These are phyloP conservation scores for Calycina herbarum DNA, from an alignment of 2,329 filamentous ascomycete species.

Conservation along the genomic window DNA sequence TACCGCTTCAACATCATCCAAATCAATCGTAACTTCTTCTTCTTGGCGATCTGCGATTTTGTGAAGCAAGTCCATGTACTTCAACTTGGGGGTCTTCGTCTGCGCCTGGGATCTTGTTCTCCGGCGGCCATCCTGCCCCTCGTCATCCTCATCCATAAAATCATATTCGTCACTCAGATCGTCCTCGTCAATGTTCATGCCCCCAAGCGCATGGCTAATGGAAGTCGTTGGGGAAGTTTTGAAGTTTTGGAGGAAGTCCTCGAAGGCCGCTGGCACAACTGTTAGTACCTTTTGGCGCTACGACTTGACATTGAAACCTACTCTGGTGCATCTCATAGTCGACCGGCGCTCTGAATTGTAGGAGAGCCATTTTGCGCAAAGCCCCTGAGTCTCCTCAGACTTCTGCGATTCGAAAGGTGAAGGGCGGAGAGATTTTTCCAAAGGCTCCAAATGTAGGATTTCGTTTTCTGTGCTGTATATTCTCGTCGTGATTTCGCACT, in stretches of 20 bases:
- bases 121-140: slow-evolving; percentile 44
- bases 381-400: slow-evolving; percentile 19
- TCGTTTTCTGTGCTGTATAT: not conserved
- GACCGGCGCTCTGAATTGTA: slow-evolving; percentile 74
- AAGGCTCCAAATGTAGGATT: not conserved
- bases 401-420: not conserved
- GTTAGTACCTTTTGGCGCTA: slow-evolving; percentile 15
- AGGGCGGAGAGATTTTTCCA: not conserved
- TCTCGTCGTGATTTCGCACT: not conserved
- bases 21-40: slow-evolving; percentile 78
- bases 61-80: slow-evolving; percentile 87
- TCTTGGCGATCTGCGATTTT: slow-evolving; percentile 78
- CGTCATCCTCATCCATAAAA: slow-evolving; percentile 80
- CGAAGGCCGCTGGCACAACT: slow-evolving; percentile 65
- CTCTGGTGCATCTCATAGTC: slow-evolving; percentile 87
- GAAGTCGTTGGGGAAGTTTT: slow-evolving; percentile 74
- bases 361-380: slow-evolving; percentile 72
- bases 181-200: slow-evolving; percentile 84
- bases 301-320: slow-evolving; percentile 39
- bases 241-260: slow-evolving; percentile 85
- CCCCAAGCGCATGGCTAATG: slow-evolving; percentile 78
- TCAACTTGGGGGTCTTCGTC: slow-evolving; percentile 62
- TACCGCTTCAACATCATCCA: slow-evolving; percentile 82
- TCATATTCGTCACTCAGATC: slow-evolving; percentile 88
- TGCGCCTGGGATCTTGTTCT: slow-evolving; percentile 49